Evolutionary conservation across 1,284 basidiomycete genomes (phyloP).

Genomic region (Sporisorium graminicola): DNA sequence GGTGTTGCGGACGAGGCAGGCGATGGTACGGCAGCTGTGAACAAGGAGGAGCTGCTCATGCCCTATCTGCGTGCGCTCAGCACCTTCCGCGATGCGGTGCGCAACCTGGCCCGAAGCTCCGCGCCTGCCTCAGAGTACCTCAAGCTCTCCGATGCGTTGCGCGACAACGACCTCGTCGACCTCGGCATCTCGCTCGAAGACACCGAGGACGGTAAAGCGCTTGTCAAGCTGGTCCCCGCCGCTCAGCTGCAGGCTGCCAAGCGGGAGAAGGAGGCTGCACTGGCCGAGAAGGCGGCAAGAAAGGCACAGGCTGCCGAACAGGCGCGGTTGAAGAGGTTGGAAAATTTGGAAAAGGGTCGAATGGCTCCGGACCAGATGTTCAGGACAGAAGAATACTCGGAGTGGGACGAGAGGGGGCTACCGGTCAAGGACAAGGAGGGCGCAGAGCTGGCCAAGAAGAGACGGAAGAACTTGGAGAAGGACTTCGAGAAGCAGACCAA

Average conservation of each 20-base stretch:
- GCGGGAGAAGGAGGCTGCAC: conserved; percentile 86
- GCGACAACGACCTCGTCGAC: conserved; percentile 89
- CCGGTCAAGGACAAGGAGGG: conserved; percentile 87
- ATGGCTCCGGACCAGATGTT: conserved; percentile 83
- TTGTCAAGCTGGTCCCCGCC: conserved; percentile 91
- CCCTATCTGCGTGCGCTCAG: conserved; percentile 89
- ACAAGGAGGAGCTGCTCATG: conserved; percentile 88
- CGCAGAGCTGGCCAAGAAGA: conserved; percentile 85
- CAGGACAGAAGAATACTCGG: conserved; percentile 75
- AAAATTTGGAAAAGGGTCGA: conserved; percentile 86
- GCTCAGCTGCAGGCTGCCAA: conserved; percentile 84
- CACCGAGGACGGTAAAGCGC: conserved; percentile 81
- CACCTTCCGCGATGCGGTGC: conserved; percentile 89
- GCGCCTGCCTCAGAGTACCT: conserved; percentile 61
- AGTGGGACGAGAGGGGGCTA: conserved; percentile 87
- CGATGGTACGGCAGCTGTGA: conserved; percentile 33
- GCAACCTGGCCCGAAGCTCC: conserved; percentile 79
- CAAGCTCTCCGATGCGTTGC: conserved; percentile 78
- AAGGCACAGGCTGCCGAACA: conserved; percentile 82
- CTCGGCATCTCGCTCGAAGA: conserved; percentile 96
- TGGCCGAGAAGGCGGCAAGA: conserved; percentile 82
- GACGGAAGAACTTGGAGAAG: conserved; percentile 84
- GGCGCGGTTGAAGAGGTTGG: conserved; percentile 79
- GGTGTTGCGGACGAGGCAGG: conserved; percentile 47
- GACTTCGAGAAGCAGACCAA: conserved; percentile 78